These are phyloP conservation scores for Prunus davidiana DNA, from an alignment of 306 rosid genomes.

Conservation along the genomic window DNA sequence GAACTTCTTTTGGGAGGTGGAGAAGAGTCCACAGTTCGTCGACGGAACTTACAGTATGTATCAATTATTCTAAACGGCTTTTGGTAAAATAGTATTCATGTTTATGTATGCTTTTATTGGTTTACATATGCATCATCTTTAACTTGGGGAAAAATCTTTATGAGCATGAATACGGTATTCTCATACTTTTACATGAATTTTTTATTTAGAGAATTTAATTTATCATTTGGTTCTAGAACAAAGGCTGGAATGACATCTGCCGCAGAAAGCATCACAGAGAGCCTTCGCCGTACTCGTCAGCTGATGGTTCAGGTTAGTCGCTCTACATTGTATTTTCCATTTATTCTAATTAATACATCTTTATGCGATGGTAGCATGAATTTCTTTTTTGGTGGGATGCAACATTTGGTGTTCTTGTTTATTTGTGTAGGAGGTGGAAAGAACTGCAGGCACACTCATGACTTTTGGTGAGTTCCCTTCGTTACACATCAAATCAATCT, in stretches of 20 bases:
- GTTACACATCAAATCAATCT: not conserved
- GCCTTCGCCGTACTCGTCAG: slow-evolving; percentile 90
- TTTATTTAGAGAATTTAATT: slow-evolving; percentile 11
- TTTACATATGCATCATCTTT: not conserved
- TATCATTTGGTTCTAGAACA: slow-evolving; percentile 51
- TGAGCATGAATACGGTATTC: not conserved
- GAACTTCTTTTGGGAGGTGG: slow-evolving; percentile 89
- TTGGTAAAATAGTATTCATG: not conserved
- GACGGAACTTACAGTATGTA: slow-evolving; percentile 85
- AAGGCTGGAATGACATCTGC: slow-evolving; percentile 96
- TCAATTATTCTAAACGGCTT: not conserved
- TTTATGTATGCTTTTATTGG: not conserved
- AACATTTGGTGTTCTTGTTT: slow-evolving; percentile 15
- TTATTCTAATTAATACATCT: not conserved
- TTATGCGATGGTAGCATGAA: not conserved
- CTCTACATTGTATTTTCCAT: not conserved
- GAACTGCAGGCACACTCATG: slow-evolving; percentile 68
- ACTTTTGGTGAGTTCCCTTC: slow-evolving; percentile 53
- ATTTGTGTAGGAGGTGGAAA: slow-evolving; percentile 74
- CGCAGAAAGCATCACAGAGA: slow-evolving; percentile 88
- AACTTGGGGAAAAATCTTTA: slow-evolving; percentile 8
- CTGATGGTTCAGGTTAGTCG: slow-evolving; percentile 81
- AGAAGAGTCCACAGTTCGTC: slow-evolving; percentile 78
- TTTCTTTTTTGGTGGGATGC: not conserved
- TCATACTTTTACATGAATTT: slow-evolving; percentile 9